Conservation (phyloP, 768 basidiomycete genomes). For the Crucibulum laeve region DNA sequence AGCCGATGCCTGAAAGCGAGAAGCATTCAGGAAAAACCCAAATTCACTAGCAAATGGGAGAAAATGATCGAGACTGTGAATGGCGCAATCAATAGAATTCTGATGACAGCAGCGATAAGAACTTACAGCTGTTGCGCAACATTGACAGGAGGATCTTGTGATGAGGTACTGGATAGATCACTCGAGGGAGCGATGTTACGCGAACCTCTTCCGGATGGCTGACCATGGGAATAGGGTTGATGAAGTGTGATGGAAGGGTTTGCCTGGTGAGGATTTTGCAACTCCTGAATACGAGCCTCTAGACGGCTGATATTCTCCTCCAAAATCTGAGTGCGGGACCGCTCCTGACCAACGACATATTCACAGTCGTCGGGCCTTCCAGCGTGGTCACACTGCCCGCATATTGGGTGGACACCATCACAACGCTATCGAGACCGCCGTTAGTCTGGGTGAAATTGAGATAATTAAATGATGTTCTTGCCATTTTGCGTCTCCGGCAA, state of each 20-base stretch:
- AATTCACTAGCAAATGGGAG: slow-evolving; percentile 44
- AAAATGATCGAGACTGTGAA: slow-evolving; percentile 31
- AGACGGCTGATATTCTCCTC: slow-evolving; percentile 48
- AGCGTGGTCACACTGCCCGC: slow-evolving; percentile 44
- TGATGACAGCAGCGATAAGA: not conserved
- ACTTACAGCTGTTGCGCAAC: slow-evolving; percentile 27
- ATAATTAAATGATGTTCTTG: slow-evolving; percentile 1
- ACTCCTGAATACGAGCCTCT: slow-evolving; percentile 40
- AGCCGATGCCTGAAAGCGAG: slow-evolving; percentile 38
- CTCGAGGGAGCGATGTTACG: not conserved
- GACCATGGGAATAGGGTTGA: slow-evolving; percentile 26
- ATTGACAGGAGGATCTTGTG: slow-evolving; percentile 25
- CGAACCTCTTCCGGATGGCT: not conserved
- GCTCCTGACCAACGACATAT: slow-evolving; percentile 44
- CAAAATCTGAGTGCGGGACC: slow-evolving; percentile 41
- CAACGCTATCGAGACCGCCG: slow-evolving; percentile 35
- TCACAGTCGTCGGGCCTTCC: slow-evolving; percentile 55
- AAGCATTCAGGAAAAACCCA: slow-evolving; percentile 53
- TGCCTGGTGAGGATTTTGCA: slow-evolving; percentile 33
- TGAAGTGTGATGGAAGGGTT: slow-evolving; percentile 24
- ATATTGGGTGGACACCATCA: slow-evolving; percentile 49
- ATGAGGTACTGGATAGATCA: not conserved
- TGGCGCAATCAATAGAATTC: slow-evolving; percentile 4
- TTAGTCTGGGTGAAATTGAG: not conserved
- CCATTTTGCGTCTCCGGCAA: slow-evolving; percentile 25